Conservation (phyloP, 495 filamentous ascomycete genomes). For the Penicillium flavigenum region DNA sequence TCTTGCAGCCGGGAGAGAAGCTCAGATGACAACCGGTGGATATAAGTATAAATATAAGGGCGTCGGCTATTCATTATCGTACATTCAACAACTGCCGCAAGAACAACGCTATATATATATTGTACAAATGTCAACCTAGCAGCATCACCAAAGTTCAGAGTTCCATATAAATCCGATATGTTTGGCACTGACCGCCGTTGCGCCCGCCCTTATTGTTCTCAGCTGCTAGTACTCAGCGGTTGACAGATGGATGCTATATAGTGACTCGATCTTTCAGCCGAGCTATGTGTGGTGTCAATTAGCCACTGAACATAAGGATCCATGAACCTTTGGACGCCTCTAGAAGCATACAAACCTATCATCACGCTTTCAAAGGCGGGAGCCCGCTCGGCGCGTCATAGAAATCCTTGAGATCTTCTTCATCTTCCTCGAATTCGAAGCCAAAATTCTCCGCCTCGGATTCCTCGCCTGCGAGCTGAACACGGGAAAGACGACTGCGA, state of each 20-base stretch:
- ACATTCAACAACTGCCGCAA: neutral
- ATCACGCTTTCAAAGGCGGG: constrained; percentile 32
- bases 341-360: neutral
- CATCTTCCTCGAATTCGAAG: constrained; percentile 37
- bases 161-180: neutral
- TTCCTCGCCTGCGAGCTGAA: constrained; percentile 34
- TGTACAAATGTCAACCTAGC: neutral
- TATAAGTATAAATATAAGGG: neutral
- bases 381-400: constrained; percentile 43
- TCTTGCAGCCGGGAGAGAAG: too few relatives aligned
- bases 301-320: neutral
- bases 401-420: constrained; percentile 45
- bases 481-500: constrained; percentile 30
- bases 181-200: neutral
- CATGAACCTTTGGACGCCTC: neutral
- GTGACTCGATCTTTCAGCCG: neutral
- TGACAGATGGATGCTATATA: neutral
- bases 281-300: neutral
- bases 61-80: neutral
- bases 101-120: neutral
- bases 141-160: neutral
- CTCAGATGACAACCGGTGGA: neutral
- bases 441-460: constrained; percentile 37
- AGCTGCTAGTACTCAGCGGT: neutral
- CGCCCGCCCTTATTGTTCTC: neutral